Evolutionary conservation across 331 rosid species (phyloP).

Genomic region (Quercus tomentella): DNA sequence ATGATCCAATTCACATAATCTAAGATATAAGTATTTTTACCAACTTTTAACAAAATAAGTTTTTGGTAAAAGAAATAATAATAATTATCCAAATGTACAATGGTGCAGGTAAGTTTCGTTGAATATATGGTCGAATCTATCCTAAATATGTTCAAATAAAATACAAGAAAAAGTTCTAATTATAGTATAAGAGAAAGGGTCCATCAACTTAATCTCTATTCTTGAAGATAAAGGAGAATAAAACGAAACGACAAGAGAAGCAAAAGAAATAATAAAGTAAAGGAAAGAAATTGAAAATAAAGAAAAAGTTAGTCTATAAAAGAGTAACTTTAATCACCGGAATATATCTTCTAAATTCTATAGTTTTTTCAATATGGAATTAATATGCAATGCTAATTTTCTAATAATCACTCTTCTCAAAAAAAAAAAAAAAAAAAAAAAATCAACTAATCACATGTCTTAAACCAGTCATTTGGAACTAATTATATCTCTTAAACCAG

Average conservation of each 20-base stretch:
- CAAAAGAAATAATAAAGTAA: slow-evolving; percentile 24
- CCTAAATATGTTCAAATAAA: slow-evolving; percentile 31
- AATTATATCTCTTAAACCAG: neutral
- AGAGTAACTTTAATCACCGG: slow-evolving; percentile 27
- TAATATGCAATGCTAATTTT: too few species aligned
- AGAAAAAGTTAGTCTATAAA: slow-evolving; percentile 23
- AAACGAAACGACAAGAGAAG: slow-evolving; percentile 30
- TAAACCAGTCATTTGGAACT: too few species aligned
- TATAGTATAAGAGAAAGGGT: slow-evolving; percentile 24
- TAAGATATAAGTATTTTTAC: too few species aligned
- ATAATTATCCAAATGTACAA: too few species aligned
- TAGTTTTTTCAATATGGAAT: too few species aligned
- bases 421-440: too few species aligned
- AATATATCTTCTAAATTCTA: neutral
- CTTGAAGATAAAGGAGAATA: slow-evolving; percentile 29
- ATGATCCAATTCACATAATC: too few species aligned
- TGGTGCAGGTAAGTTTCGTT: slow-evolving; percentile 22
- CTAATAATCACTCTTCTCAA: too few species aligned
- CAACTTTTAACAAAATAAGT: too few species aligned
- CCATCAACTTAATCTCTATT: slow-evolving; percentile 29
- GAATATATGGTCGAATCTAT: slow-evolving; percentile 19
- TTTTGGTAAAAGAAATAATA: too few species aligned
- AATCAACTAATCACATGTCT: too few species aligned
- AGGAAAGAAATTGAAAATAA: slow-evolving; percentile 14
- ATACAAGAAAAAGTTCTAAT: slow-evolving; percentile 15